Evolutionary conservation across 179 eudicot species (phyloP), one percentile per base, ranked within the genome.

Genomic region (Sideroxylon spinosum): DNA sequence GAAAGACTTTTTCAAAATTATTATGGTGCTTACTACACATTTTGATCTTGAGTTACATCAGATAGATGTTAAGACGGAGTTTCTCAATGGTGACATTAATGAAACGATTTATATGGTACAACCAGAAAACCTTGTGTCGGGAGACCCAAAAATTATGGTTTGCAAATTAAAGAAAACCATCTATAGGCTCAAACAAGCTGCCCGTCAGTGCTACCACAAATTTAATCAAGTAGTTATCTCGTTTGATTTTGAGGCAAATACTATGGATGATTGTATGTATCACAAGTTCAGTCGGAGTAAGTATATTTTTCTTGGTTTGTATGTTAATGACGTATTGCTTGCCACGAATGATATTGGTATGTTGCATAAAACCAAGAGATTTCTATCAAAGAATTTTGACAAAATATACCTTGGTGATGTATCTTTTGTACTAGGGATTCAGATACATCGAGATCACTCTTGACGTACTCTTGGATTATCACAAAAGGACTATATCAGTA

Each of bases 21-120:
- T 50, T 50, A 50, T 50, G 13, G 55, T 7, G 55, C 11, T 50
- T 50, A 7, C 6, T 50, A 7, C 55, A 66, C 37, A 23, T 66
- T 66, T 66, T 66, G 32, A 66, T 66, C 22, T 66, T 12, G 13
- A 66, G 22, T 66, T 66, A 66, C 70, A 26, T 23, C 11, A 63
- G n/a, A 63, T 63, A 13, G 7, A 20, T 20, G 68, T 63, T 11
- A 63, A 63, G n/a, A 20, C 2, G 25, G 28, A 1, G 11, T 63
- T 63, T n/a, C 68, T 63, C 9, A 20, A 63, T 63, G 13, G 25
- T 0, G 68, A 63, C 28, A 7, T 14, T 7, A 13, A 2, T 11
- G 25, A 63, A 20, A n/a, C 12, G 1, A n/a, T 20, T 10, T 19
- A 19, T 19, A 19, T 11, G 28, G 28, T 9, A 63, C 28, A 63